phyloP scores from a whole-genome alignment of 2,329 filamentous ascomycete species.

The Arthrobotrys musiformis region DNA sequence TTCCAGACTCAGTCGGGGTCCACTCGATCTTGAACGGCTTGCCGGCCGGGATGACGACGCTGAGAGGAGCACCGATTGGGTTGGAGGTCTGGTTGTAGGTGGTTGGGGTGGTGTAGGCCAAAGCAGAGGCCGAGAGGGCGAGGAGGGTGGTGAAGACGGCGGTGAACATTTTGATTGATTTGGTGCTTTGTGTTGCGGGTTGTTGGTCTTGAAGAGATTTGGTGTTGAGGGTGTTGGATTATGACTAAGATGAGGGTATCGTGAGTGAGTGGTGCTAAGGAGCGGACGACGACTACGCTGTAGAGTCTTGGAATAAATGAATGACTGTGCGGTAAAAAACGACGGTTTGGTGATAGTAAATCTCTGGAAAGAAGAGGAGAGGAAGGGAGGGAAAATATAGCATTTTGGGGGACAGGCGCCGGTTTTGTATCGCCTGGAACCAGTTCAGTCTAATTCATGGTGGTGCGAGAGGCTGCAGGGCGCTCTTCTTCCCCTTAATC shows the following conservation, averaged over 20 bases:
- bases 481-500: constrained; percentile 45
- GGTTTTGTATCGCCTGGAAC: constrained; percentile 40
- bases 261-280: constrained; percentile 30
- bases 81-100: constrained; percentile 65
- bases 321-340: constrained; percentile 18
- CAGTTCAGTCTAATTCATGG: background rate
- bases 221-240: constrained; percentile 36
- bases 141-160: constrained; percentile 55
- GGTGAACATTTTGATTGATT: constrained; percentile 58
- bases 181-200: constrained; percentile 14
- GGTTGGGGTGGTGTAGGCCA: constrained; percentile 59
- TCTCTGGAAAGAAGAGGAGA: constrained; percentile 7
- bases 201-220: background rate
- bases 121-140: constrained; percentile 58
- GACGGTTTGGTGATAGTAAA: constrained; percentile 6
- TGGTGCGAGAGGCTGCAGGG: constrained; percentile 18
- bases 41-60: constrained; percentile 69
- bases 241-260: background rate
- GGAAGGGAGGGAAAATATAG: constrained; percentile 10
- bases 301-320: constrained; percentile 53
- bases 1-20: constrained; percentile 65
- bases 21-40: constrained; percentile 71
- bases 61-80: constrained; percentile 67
- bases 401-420: constrained; percentile 33
- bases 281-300: constrained; percentile 55